Base-by-base conservation (phyloP, 2,329 filamentous ascomycete genomes). In the Sporothrix sp. region DNA sequence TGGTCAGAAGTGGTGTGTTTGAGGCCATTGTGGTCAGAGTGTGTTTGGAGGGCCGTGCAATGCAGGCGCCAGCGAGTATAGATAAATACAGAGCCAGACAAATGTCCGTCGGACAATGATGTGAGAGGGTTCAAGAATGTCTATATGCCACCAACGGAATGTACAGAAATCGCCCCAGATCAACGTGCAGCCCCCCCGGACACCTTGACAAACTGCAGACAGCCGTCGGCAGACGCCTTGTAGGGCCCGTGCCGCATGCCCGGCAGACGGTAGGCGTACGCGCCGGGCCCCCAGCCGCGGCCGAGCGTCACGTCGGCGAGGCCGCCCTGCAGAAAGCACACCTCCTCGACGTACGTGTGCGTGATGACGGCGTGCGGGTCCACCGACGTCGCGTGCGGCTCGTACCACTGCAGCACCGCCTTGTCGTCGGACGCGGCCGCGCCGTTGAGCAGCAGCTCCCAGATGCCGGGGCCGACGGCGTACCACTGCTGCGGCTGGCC, bases 1-100 rank as follows among this genome's bases (percentile, higher is more conserved):
- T 0, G 64, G 62, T 0, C 76, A 51, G 0, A 62, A 61, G 0
- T 75, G 62, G 52, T 79, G 39, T 20, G 3, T 43, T 18, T 43
- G 39, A 5, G n/a, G 11, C 2, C 7, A 7, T 4, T 35, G 8
- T 35, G 13, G 2, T 35, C 5, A 4, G 9, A 30, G 13, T 30
- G 13, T 30, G 28, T 13, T 30, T 30, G 28, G 28, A 13, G 2
- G 3, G 9, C 13, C 9, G 28, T 9, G 28, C 9, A 8, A 30
- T 30, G 13, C 13, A 30, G 28, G 28, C 28, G 28, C 3, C 28
- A n/a, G n/a, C n/a, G n/a, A n/a, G n/a, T n/a, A n/a, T n/a, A n/a
- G n/a, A n/a, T n/a, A n/a, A n/a, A n/a, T 3, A 30, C 3, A 9
- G 28, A 13, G 28, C 28, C 28, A 13, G 28, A 30, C 7, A 8